Conservation (phyloP, 768 basidiomycete genomes). For the Neoboletus brunneissimus region DNA sequence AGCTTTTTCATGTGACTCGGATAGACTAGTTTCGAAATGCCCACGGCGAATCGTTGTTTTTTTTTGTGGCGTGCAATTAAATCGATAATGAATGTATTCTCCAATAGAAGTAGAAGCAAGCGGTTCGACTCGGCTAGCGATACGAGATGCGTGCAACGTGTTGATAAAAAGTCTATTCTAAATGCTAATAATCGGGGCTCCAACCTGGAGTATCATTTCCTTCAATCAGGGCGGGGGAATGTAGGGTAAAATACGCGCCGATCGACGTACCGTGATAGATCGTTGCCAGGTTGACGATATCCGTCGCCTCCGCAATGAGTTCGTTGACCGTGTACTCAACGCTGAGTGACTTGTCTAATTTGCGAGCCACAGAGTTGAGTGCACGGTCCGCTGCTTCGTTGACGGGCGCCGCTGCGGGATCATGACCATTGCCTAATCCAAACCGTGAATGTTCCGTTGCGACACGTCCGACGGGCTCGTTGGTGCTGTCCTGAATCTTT, state of each 20-base stretch:
- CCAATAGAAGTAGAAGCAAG: constrained; percentile 5
- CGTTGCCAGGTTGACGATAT: constrained; percentile 67
- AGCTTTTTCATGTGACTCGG: constrained; percentile 13
- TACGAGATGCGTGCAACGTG: background rate
- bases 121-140: background rate
- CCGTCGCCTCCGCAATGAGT: constrained; percentile 85
- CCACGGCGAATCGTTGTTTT: constrained; percentile 6
- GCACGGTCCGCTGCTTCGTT: constrained; percentile 92
- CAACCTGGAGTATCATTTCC: constrained; percentile 33
- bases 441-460: constrained; percentile 31
- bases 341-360: constrained; percentile 81
- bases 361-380: constrained; percentile 71
- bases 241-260: background rate
- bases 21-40: constrained; percentile 27
- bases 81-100: constrained; percentile 12
- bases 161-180: constrained; percentile 12
- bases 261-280: constrained; percentile 68
- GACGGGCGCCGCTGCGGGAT: constrained; percentile 55
- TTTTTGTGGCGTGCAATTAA: constrained; percentile 9
- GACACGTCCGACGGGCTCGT: constrained; percentile 22
- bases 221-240: constrained; percentile 1
- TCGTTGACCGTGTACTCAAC: constrained; percentile 94
- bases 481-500: constrained; percentile 51
- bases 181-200: constrained; percentile 38
- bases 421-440: constrained; percentile 50